Evolutionary conservation across 1,139 yeast genomes (phyloP).

Genomic region (Geotrichum citri-aurantii): DNA sequence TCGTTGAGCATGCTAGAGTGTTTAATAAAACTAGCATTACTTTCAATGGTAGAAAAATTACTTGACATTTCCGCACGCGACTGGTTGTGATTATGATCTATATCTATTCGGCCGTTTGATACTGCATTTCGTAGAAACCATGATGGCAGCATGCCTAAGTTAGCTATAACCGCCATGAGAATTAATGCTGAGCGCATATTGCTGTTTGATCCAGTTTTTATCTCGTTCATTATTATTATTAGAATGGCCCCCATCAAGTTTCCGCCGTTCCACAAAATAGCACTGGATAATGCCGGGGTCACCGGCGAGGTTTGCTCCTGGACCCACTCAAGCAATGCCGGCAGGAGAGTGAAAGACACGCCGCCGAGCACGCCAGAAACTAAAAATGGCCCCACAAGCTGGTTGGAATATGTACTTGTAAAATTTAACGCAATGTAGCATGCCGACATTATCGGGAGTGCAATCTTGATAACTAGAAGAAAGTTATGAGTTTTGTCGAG

Average conservation of each 20-base stretch:
- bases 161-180: constrained; percentile 34
- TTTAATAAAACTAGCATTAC: neutral
- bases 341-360: constrained; percentile 33
- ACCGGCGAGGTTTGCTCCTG: constrained; percentile 36
- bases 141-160: constrained; percentile 27
- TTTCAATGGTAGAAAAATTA: neutral
- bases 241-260: constrained; percentile 36
- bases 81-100: constrained; percentile 19
- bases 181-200: constrained; percentile 35
- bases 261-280: constrained; percentile 36
- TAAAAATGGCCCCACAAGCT: constrained; percentile 32
- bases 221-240: constrained; percentile 34
- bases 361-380: constrained; percentile 37
- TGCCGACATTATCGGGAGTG: constrained; percentile 32
- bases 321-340: constrained; percentile 35
- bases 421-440: constrained; percentile 34
- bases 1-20: neutral
- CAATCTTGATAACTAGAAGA: constrained; percentile 25
- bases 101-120: constrained; percentile 22
- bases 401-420: constrained; percentile 28
- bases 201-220: constrained; percentile 27
- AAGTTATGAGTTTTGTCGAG: constrained; percentile 32
- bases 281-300: constrained; percentile 33
- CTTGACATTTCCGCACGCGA: neutral
- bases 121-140: constrained; percentile 21